phyloP scores from a whole-genome alignment of 805 yeast genomes.

The Yarrowia sp. region DNA sequence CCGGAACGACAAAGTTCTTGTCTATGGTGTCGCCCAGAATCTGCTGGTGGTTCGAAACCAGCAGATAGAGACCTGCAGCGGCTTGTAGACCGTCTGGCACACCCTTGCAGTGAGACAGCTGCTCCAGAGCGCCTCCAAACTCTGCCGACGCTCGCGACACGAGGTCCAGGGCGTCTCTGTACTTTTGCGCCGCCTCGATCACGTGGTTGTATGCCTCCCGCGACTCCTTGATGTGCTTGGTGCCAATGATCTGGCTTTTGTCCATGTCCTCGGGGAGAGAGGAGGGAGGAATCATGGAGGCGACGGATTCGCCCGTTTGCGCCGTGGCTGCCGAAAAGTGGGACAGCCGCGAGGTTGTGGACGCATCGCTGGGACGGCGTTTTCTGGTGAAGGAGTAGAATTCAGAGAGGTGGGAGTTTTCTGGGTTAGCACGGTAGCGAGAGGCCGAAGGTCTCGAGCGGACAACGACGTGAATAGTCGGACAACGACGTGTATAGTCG shows the following conservation, averaged over 20 bases:
- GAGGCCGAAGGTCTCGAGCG: background rate
- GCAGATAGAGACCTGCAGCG: constrained; percentile 59
- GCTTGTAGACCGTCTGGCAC: constrained; percentile 22
- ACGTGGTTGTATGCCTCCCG: constrained; percentile 20
- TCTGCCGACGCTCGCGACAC: constrained; percentile 63
- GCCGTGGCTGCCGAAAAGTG: constrained; percentile 11
- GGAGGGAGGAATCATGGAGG: background rate
- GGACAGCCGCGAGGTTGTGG: constrained; percentile 16
- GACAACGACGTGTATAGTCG: background rate
- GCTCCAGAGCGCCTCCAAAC: constrained; percentile 69
- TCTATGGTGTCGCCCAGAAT: constrained; percentile 58
- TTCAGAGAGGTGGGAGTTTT: constrained; percentile 24
- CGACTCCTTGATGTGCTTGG: constrained; percentile 21
- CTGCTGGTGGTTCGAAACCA: constrained; percentile 74
- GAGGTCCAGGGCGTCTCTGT: constrained; percentile 47
- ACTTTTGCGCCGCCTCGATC: constrained; percentile 46
- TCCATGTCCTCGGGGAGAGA: constrained; percentile 5
- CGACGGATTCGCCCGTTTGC: constrained; percentile 3
- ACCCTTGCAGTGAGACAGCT: constrained; percentile 60
- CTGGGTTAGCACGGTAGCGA: background rate
- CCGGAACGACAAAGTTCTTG: constrained; percentile 56
- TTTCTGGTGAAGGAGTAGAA: constrained; percentile 17
- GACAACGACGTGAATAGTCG: no score
- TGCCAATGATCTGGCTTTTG: constrained; percentile 2
- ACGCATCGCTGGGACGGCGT: constrained; percentile 24